Conservation (phyloP, 495 filamentous ascomycete genomes). For the Annulohypoxylon maeteangense region DNA sequence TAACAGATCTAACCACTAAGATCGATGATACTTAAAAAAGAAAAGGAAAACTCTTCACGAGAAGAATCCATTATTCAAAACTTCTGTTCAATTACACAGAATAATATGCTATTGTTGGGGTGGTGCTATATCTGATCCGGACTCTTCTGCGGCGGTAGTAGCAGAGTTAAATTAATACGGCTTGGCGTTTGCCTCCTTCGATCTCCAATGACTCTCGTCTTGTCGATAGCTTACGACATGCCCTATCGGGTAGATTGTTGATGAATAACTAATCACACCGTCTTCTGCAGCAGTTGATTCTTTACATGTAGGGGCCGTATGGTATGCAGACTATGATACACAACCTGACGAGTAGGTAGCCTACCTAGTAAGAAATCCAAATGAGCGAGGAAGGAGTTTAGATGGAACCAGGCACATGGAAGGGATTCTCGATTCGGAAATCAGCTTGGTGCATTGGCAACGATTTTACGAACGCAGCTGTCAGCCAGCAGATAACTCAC, state of each 20-base stretch:
- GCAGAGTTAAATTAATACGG: conserved; percentile 34
- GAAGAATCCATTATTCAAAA: conserved; percentile 41
- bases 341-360: background rate
- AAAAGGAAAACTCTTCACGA: conserved; percentile 26
- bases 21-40: conserved; percentile 12
- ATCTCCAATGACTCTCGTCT: conserved; percentile 8
- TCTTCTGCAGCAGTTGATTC: conserved; percentile 1
- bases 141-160: conserved; percentile 28
- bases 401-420: background rate
- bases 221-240: conserved; percentile 27
- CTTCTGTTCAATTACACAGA: conserved; percentile 18
- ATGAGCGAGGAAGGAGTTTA: conserved; percentile 9
- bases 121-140: conserved; percentile 42
- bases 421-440: conserved; percentile 22
- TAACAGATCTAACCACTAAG: conserved; percentile 28
- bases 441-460: conserved; percentile 22
- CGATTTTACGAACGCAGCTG: conserved; percentile 14
- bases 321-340: background rate
- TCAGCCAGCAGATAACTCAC: conserved; percentile 26
- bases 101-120: conserved; percentile 33
- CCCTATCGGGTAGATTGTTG: conserved; percentile 32
- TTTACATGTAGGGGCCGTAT: too few species aligned
- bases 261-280: conserved; percentile 1
- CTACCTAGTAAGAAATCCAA: conserved; percentile 1
- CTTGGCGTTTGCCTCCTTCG: conserved; percentile 35